Evolutionary conservation across 768 basidiomycete genomes (phyloP).

Genomic region (Galerina sulciceps): DNA sequence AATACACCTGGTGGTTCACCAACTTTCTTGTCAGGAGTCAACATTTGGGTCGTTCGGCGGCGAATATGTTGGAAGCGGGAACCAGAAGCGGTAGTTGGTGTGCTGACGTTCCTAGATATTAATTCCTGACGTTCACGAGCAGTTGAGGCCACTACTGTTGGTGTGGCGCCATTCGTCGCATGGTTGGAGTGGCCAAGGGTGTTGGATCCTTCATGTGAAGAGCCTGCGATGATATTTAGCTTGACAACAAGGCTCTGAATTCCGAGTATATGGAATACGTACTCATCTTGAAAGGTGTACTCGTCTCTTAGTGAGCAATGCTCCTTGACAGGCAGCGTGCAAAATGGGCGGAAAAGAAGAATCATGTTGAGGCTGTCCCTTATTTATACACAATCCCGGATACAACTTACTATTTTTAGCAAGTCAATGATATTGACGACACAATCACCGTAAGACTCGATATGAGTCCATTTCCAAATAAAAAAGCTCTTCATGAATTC

Average conservation of each 20-base stretch:
- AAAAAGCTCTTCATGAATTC: no score
- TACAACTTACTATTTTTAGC: no score
- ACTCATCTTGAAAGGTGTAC: no score
- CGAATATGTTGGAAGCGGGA: slow-evolving; percentile 10
- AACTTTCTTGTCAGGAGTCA: slow-evolving; percentile 42
- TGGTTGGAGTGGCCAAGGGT: neutral
- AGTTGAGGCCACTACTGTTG: slow-evolving; percentile 2
- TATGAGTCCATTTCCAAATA: no score
- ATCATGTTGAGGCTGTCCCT: no score
- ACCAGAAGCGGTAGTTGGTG: neutral
- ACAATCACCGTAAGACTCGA: no score
- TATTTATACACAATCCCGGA: no score
- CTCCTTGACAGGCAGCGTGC: no score
- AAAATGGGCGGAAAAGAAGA: no score
- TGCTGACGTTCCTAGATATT: slow-evolving; percentile 1
- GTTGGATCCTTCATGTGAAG: neutral
- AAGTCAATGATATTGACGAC: no score
- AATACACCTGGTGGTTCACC: slow-evolving; percentile 48
- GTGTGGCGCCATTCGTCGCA: neutral
- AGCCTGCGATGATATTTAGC: neutral
- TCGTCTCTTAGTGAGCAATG: no score
- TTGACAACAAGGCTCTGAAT: neutral
- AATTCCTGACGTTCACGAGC: neutral
- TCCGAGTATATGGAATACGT: no score
- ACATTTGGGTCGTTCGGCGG: slow-evolving; percentile 23